A percentile compares a stretch with the other conserved stretches of the same genome.
Evolutionary conservation across 1,139 yeast genomes (phyloP).

Genomic region (Taphrina populina): DNA sequence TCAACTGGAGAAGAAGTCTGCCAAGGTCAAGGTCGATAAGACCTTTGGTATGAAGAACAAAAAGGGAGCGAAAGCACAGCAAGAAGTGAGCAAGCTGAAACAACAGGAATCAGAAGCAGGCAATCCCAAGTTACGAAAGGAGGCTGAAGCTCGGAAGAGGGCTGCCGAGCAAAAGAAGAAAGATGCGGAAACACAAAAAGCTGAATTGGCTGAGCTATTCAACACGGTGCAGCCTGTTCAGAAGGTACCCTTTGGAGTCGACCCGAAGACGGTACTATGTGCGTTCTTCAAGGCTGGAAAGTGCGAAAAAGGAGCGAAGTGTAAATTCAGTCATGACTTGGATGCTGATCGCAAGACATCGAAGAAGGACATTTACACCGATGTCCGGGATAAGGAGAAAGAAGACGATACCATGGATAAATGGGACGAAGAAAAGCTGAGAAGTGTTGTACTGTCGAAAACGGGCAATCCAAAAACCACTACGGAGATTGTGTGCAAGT

Average conservation of each 20-base stretch:
- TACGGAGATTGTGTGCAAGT: conserved; percentile 92
- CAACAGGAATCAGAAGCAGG: conserved; percentile 58
- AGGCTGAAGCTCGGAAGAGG: conserved; percentile 74
- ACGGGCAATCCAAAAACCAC: conserved; percentile 94
- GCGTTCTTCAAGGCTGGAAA: conserved; percentile 84
- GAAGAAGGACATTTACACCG: conserved; percentile 90
- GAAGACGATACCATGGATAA: conserved; percentile 87
- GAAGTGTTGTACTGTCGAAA: conserved; percentile 81
- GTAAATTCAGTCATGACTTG: conserved; percentile 92
- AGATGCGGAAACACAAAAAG: conserved; percentile 84
- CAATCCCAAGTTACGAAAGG: conserved; percentile 47
- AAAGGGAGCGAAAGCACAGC: conserved; percentile 88
- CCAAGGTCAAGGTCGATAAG: conserved; percentile 38
- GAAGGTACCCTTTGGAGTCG: conserved; percentile 95
- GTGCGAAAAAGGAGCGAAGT: conserved; percentile 85
- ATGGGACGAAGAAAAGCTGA: conserved; percentile 95
- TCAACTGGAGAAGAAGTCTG: conserved; percentile 35
- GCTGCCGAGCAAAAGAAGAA: conserved; percentile 80
- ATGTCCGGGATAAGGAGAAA: conserved; percentile 67
- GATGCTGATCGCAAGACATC: conserved; percentile 81
- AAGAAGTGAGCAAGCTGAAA: conserved; percentile 73
- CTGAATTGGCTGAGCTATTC: conserved; percentile 77
- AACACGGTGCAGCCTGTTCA: conserved; percentile 60
- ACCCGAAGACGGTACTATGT: conserved; percentile 92
- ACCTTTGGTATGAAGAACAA: conserved; percentile 47